Conservation (phyloP, 495 filamentous ascomycete genomes). For the Trichoderma gamsii region DNA sequence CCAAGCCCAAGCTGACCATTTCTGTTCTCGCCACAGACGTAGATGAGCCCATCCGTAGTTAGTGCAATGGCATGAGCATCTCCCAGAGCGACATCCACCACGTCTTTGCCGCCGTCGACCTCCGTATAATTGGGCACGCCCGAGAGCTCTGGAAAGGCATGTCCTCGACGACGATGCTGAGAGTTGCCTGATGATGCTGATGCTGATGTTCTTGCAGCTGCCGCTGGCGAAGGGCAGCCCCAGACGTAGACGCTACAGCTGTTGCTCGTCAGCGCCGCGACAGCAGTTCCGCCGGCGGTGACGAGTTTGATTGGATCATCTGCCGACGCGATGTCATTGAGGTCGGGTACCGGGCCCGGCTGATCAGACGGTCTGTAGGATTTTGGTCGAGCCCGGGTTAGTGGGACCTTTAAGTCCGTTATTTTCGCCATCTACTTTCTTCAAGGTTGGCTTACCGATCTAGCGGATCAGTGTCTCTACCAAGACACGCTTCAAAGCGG, state of each 20-base stretch:
- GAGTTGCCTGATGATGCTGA: not conserved
- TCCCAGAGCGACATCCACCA: conserved; percentile 55
- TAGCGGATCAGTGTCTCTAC: conserved; percentile 30
- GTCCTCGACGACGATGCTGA: conserved; percentile 6
- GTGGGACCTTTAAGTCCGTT: not conserved
- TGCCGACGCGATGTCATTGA: conserved; percentile 39
- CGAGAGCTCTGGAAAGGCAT: conserved; percentile 24
- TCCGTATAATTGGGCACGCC: conserved; percentile 30
- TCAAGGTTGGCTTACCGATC: conserved; percentile 24
- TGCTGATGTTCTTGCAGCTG: conserved; percentile 16
- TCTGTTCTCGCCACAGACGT: conserved; percentile 46
- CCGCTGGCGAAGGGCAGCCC: conserved; percentile 38
- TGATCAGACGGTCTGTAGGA: conserved; percentile 32
- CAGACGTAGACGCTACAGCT: conserved; percentile 59
- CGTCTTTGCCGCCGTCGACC: conserved; percentile 32
- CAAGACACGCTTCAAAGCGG: conserved; percentile 45
- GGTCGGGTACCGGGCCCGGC: conserved; percentile 41
- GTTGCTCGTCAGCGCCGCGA: conserved; percentile 47
- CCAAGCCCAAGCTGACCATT: conserved; percentile 56
- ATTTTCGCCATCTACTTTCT: conserved; percentile 1
- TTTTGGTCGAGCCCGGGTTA: not conserved
- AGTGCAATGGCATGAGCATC: conserved; percentile 52
- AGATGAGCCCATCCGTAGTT: conserved; percentile 45
- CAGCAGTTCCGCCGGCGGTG: conserved; percentile 47
- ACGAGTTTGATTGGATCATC: conserved; percentile 49